Conservation (phyloP, 768 basidiomycete genomes). For the Dictyophora rubrovolvata region DNA sequence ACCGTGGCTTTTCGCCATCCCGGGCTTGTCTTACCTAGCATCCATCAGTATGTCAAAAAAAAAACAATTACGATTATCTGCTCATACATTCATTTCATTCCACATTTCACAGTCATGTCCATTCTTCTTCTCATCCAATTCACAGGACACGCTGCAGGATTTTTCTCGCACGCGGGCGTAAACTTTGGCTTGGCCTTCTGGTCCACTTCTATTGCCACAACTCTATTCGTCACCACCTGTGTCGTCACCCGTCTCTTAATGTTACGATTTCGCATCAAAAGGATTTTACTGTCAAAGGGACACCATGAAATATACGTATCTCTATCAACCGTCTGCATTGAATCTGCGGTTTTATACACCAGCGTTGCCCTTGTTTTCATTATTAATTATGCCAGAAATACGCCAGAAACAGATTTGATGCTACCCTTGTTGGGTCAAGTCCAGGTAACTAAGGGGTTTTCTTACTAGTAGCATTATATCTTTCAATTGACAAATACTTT, state of each 20-base stretch:
- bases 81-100: not conserved
- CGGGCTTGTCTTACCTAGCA: not conserved
- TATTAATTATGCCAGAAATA: slow-evolving; percentile 18
- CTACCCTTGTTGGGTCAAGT: slow-evolving; percentile 24
- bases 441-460: slow-evolving; percentile 10
- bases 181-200: slow-evolving; percentile 17
- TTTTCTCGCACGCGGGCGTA: slow-evolving; percentile 12
- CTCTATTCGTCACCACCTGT: slow-evolving; percentile 14
- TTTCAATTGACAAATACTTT: not conserved
- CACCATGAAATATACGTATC: slow-evolving; percentile 19
- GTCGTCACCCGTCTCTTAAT: slow-evolving; percentile 17
- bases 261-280: slow-evolving; percentile 17
- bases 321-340: slow-evolving; percentile 24
- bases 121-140: slow-evolving; percentile 13
- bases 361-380: slow-evolving; percentile 22
- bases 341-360: slow-evolving; percentile 25
- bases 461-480: not conserved
- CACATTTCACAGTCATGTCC: not conserved
- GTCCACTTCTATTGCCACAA: slow-evolving; percentile 16
- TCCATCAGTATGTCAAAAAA: not conserved
- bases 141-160: slow-evolving; percentile 10
- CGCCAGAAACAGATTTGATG: slow-evolving; percentile 23
- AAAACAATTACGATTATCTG: not conserved
- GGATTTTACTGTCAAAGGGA: slow-evolving; percentile 16
- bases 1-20: slow-evolving; percentile 12